Evolutionary conservation across 768 basidiomycete species (phyloP), one percentile per base, ranked within the genome.

Genomic region (Tremella fuciformis): DNA sequence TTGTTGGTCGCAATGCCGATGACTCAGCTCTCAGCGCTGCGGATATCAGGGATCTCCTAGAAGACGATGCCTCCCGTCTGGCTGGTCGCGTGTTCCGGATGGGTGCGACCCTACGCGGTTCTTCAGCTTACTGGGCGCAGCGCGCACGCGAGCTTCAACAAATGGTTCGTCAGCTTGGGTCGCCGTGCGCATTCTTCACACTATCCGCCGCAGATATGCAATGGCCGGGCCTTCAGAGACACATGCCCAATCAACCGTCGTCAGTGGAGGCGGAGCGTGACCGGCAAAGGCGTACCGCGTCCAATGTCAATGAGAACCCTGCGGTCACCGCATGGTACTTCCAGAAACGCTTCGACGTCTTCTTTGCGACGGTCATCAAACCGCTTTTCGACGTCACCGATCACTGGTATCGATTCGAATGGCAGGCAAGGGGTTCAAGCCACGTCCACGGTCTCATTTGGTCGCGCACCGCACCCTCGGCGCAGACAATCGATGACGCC

Each of bases 391-490:
- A 21, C 13, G 38, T 53, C 4, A 7, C 3, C 4, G 52, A 53
- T 7, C 38, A 53, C 52, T 53, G 52, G 52, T 53, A 13, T 29
- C 52, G 52, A 3, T 53, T 49, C 19, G 52, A 53, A 19, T 53
- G 52, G 52, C 52, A 53, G 38, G 8, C 4, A 6, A 29, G 52
- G 8, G 52, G 52, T 7, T 53, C 52, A 34, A 53, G 52, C 19
- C 52, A 53, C 40, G 52, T 53, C 15, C 52, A 53, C 19, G 26
- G 52, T 13, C 38, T 46, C 6, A 46, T 46, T 22, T 46, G 42
- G 42, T 15, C 16, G 42, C 7, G 16, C 4, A 8, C 6, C 8
- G 42, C 42, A 46, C 42, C 42, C 15, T 46, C 42, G 4, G 7
- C 42, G 6, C 7, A 46, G 6, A 22, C n/a, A 18, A 4, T 46